Evolutionary conservation across 1,284 basidiomycete genomes (phyloP), one percentile per base, ranked within the genome.

Genomic region (Ceratobasidium sp.): DNA sequence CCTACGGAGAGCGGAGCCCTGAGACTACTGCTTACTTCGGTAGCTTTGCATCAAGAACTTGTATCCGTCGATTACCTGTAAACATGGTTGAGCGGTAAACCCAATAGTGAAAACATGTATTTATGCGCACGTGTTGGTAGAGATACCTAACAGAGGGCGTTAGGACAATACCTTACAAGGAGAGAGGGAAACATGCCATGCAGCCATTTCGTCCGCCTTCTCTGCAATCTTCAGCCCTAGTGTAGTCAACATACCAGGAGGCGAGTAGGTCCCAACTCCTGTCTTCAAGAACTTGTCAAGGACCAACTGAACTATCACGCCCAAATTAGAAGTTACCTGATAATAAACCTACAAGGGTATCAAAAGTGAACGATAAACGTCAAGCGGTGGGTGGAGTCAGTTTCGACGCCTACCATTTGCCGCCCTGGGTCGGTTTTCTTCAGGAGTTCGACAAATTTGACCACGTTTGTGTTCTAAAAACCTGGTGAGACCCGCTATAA

Each of bases 51-150:
- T 75, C 14, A 75, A 63, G 54, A 62, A 75, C 18, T 38, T 61
- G 52, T 75, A 75, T 14, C 75, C 75, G 52, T 73, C 75, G 50
- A 75, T 74, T 4, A 75, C 61, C 75, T 75, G 38, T 11, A n/a
- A 35, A 43, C 2, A 35, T 62, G 14, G 73, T 52, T 41, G 66
- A 74, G 28, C 35, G 11, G 6, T 38, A 50, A 13, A 62, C 21
- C 58, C 5, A 28, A 26, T 16, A 11, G 13, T 7, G n/a, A 30
- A 2, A 18, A 13, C 30, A 14, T 1, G 30, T 23, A 26, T 14
- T 21, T 6, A 8, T 21, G 21, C 62, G 8, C 50, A 62, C 72
- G 26, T 44, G 47, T 54, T 52, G 49, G 46, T 61, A 61, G 30
- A 73, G 66, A 28, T 44, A 59, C 44, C 57, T 49, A 21, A 16